These are phyloP conservation scores for Aphanomyces invadans DNA, from an alignment of 352 stramenopile genomes.

Conservation along the genomic window DNA sequence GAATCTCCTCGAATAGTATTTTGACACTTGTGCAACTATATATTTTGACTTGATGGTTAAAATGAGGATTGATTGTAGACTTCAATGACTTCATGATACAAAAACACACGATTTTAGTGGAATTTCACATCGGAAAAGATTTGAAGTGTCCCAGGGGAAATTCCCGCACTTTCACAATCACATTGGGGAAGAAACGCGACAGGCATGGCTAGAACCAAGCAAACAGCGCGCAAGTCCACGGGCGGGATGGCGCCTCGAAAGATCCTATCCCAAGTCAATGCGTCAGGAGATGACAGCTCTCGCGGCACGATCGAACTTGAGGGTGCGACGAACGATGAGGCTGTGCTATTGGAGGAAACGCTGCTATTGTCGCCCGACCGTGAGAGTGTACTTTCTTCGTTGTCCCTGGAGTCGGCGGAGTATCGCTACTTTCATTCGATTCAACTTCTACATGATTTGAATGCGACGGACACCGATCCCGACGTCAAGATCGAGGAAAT, in stretches of 20 bases:
- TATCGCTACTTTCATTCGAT: slow-evolving; percentile 20
- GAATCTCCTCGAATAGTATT: no score
- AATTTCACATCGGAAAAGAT: no score
- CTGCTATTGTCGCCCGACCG: neutral
- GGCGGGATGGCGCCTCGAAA: slow-evolving; percentile 25
- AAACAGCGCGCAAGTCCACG: slow-evolving; percentile 26
- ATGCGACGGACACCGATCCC: neutral
- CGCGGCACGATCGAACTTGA: slow-evolving; percentile 1
- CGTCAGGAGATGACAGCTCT: neutral
- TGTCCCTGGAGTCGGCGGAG: slow-evolving; percentile 10
- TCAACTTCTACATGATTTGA: slow-evolving; percentile 14
- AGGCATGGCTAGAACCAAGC: slow-evolving; percentile 25
- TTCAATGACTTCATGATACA: no score
- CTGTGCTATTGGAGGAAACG: neutral
- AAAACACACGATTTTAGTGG: no score
- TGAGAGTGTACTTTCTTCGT: neutral
- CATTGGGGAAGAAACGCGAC: neutral
- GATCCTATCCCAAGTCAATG: slow-evolving; percentile 12
- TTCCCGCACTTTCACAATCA: no score
- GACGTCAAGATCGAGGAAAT: slow-evolving; percentile 9
- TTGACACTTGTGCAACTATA: neutral
- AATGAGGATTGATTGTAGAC: no score
- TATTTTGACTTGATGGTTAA: neutral
- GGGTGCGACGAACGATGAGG: neutral
- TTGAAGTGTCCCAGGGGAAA: no score